A percentile compares a stretch with the other conserved stretches of the same genome.
phyloP scores from a whole-genome alignment of 306 rosid genomes.

The Cicer pinnatifidum region DNA sequence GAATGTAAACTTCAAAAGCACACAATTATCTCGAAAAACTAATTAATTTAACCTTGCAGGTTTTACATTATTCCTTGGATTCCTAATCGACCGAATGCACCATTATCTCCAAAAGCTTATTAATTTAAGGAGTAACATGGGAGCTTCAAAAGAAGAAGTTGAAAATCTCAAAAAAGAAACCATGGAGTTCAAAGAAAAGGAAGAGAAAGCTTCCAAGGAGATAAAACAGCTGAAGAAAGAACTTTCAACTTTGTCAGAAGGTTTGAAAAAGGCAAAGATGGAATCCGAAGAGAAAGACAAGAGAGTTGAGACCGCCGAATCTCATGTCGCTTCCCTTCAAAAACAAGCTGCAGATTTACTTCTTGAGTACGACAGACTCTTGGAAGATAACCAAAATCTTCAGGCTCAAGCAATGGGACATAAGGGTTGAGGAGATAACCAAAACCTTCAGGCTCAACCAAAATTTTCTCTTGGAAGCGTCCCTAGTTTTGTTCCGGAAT shows the following conservation, averaged over 20 bases:
- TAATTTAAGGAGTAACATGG: constrained; percentile 53
- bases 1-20: no score
- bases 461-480: constrained; percentile 16
- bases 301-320: constrained; percentile 69
- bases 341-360: constrained; percentile 83
- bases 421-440: constrained; percentile 69
- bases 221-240: constrained; percentile 59
- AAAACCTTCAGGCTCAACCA: constrained; percentile 72
- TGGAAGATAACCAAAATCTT: constrained; percentile 86
- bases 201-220: constrained; percentile 64
- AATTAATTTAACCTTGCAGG: constrained; percentile 54
- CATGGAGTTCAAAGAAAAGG: constrained; percentile 56
- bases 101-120: constrained; percentile 69
- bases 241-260: constrained; percentile 50
- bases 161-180: constrained; percentile 65
- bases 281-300: constrained; percentile 69
- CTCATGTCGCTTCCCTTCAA: constrained; percentile 74
- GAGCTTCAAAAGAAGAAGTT: constrained; percentile 69
- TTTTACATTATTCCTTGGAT: constrained; percentile 79
- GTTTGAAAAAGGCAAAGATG: constrained; percentile 67
- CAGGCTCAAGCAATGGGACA: constrained; percentile 61
- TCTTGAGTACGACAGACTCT: constrained; percentile 77
- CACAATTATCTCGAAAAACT: no score
- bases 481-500: constrained; percentile 36
- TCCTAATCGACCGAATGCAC: constrained; percentile 72